Evolutionary conservation across 2,329 filamentous ascomycete genomes (phyloP).

Genomic region (Aureobasidium subglaciale): DNA sequence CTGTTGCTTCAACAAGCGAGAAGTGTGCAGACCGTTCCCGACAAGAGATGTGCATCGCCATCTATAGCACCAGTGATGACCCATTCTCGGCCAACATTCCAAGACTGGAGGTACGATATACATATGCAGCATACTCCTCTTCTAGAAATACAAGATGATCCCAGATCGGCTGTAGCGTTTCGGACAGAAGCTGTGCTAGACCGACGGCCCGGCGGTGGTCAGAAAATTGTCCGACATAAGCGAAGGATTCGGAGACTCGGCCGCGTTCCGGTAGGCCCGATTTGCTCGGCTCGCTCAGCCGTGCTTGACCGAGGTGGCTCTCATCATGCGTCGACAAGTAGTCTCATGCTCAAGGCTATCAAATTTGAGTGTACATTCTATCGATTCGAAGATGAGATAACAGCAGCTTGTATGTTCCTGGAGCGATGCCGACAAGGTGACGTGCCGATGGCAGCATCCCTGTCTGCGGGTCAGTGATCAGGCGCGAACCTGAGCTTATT

Average conservation of each 20-base stretch:
- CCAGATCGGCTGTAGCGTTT: not conserved
- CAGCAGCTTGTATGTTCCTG: not conserved
- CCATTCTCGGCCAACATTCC: not conserved
- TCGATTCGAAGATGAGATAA: not conserved
- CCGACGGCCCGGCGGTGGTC: not conserved
- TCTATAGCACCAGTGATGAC: too few species aligned
- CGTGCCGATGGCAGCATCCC: not conserved
- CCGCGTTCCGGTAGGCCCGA: slow-evolving; percentile 8
- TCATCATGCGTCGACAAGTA: not conserved
- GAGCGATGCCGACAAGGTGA: not conserved
- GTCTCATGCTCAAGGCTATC: not conserved
- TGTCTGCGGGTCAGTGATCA: not conserved
- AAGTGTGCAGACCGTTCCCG: not conserved
- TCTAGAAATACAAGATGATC: not conserved
- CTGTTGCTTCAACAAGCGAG: not conserved
- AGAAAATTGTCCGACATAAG: not conserved
- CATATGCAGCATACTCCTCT: not conserved
- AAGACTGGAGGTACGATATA: not conserved
- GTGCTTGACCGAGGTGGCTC: not conserved
- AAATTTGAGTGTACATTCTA: not conserved
- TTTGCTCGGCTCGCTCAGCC: slow-evolving; percentile 9
- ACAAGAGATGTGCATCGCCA: too few species aligned
- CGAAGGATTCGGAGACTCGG: not conserved
- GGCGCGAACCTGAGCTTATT: not conserved
- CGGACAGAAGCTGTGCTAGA: not conserved